Conservation (phyloP, 257 asterid species). For the Nicotiana attenuata region DNA sequence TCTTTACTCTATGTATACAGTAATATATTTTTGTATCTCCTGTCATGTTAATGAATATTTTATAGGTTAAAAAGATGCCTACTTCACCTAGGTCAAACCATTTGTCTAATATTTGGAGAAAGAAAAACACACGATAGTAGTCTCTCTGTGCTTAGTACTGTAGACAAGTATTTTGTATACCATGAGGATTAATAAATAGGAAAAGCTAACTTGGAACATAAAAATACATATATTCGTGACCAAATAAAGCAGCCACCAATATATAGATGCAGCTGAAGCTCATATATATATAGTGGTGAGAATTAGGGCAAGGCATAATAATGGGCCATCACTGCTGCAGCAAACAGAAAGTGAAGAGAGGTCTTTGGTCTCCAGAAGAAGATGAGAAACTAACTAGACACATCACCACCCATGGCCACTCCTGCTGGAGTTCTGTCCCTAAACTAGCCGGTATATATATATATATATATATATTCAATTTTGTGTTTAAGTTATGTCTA, state of each 20-base stretch:
- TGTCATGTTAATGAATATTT: slow-evolving; percentile 5
- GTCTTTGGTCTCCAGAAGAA: slow-evolving; percentile 95
- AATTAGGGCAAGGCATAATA: slow-evolving; percentile 13
- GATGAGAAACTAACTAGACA: slow-evolving; percentile 74
- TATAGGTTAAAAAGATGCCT: slow-evolving; percentile 36
- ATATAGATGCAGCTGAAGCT: slow-evolving; percentile 6
- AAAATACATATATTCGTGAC: neutral
- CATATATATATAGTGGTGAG: slow-evolving; percentile 11
- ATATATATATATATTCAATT: too few relatives aligned
- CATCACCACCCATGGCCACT: slow-evolving; percentile 72
- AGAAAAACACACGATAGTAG: neutral
- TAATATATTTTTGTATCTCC: neutral
- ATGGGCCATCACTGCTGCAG: slow-evolving; percentile 96
- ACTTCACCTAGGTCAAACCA: slow-evolving; percentile 50
- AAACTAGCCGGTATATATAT: slow-evolving; percentile 77
- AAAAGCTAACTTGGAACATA: neutral
- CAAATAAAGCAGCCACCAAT: neutral
- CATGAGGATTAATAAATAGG: neutral
- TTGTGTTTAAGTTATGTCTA: too few relatives aligned
- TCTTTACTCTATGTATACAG: neutral
- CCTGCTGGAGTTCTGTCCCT: slow-evolving; percentile 97
- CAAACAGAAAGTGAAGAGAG: slow-evolving; percentile 90
- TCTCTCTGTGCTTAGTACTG: neutral
- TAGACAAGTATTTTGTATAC: neutral
- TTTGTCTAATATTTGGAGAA: slow-evolving; percentile 39